phyloP scores from a whole-genome alignment of 129 eudicot species.

The Flaveria brownii region DNA sequence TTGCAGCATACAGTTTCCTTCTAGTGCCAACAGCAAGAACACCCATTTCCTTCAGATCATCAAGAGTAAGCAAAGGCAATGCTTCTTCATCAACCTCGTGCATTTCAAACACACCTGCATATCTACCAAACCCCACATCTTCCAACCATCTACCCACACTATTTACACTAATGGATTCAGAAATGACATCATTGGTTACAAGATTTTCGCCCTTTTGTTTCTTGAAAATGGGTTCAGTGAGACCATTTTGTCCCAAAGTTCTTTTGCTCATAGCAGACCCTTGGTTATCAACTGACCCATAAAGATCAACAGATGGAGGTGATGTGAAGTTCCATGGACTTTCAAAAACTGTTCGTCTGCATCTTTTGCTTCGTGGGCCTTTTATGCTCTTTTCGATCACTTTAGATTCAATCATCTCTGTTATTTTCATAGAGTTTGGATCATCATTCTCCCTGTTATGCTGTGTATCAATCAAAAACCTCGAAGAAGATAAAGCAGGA shows the following conservation, averaged over 20 bases:
- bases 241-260: conserved; percentile 13
- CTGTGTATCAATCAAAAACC: conserved; percentile 14
- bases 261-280: conserved; percentile 36
- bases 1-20: conserved; percentile 54
- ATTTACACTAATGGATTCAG: conserved; percentile 25
- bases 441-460: conserved; percentile 40
- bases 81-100: conserved; percentile 62
- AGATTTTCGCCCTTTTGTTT: conserved; percentile 23
- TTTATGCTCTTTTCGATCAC: conserved; percentile 25
- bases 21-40: conserved; percentile 56
- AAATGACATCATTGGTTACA: conserved; percentile 23
- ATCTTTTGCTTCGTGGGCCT: conserved; percentile 41
- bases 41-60: conserved; percentile 61
- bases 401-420: conserved; percentile 26
- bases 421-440: conserved; percentile 31
- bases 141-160: conserved; percentile 49
- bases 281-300: conserved; percentile 35
- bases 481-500: conserved; percentile 30
- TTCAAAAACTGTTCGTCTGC: conserved; percentile 35
- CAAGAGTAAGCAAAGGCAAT: conserved; percentile 53
- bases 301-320: conserved; percentile 15
- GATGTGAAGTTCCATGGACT: conserved; percentile 26
- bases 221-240: conserved; percentile 25
- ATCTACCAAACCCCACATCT: conserved; percentile 50
- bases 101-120: conserved; percentile 45